phyloP scores from a whole-genome alignment of 805 yeast species.

The Pichia manshurica region DNA sequence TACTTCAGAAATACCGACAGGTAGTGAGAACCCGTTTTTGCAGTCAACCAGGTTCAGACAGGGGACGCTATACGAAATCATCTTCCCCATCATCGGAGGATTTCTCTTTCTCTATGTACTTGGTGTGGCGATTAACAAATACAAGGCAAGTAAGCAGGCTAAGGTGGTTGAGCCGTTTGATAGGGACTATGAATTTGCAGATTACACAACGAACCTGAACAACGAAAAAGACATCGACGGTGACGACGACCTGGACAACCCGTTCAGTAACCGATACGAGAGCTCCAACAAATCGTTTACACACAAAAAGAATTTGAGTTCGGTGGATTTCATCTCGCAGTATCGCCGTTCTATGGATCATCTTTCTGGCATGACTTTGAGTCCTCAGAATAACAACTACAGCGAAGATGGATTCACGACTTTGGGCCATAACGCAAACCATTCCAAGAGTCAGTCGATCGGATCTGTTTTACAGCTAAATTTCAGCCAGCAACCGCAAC shows the following conservation, averaged over 20 bases:
- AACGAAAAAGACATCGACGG: background rate
- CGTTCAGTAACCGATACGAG: conserved; percentile 3
- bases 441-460: conserved; percentile 1
- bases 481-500: background rate
- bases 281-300: conserved; percentile 3
- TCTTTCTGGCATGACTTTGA: background rate
- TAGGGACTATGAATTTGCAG: conserved; percentile 13
- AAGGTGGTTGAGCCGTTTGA: conserved; percentile 15
- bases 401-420: background rate
- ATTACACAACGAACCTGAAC: background rate
- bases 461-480: conserved; percentile 12
- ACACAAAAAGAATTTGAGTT: conserved; percentile 4
- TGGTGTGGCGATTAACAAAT: conserved; percentile 19
- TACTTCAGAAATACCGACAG: conserved; percentile 7
- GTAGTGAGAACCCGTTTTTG: conserved; percentile 22
- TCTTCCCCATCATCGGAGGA: conserved; percentile 24
- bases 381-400: background rate
- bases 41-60: conserved; percentile 16
- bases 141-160: conserved; percentile 23
- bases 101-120: conserved; percentile 21
- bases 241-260: background rate
- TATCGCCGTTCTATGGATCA: conserved; percentile 11
- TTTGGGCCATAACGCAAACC: background rate
- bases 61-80: conserved; percentile 26
- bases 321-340: conserved; percentile 11